Base-by-base conservation (phyloP, 164 flowering plant genomes). In the Warburgia ugandensis region DNA sequence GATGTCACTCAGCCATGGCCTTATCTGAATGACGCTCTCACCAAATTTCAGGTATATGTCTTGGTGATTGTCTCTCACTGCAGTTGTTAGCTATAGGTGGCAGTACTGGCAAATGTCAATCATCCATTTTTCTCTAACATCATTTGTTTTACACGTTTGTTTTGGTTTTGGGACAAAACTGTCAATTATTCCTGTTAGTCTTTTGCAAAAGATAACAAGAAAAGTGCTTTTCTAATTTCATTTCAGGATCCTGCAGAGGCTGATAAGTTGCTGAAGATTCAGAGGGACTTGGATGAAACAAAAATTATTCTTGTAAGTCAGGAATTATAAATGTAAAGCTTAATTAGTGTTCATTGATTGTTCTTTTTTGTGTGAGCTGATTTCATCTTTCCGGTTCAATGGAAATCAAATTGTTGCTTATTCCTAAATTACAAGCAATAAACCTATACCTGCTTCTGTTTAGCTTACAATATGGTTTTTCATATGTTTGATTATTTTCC, bases 191-290 rank as follows among this genome's bases (percentile, higher is more conserved):
- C 5, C 17, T 5, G 20, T 39, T 16, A 6, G 29, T 6, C 16
- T 26, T 45, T 26, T 12, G 17, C 16, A 12, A 3, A 26, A 13
- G 1, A 26, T 26, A 13, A 12, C 28, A 10, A 45, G 19, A 45
- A 26, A 2, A 26, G 29, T 39, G 14, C 29, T 53, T 12, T 29
- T 19, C 12, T 10, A 46, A 49, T 9, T 30, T 25, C 45, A 41
- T 2, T 61, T 41, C 71, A 94, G 97, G 99, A 89, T 51, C 99
- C 99, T 55, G 95, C 90, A 23, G 97, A 94, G 67, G 99, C 99
- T 64, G 99, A 94, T 62, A 94, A 89, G 77, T 68, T 94, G 65
- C 52, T 94, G 70, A 89, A 78, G 65, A 94, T 94, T 50, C 97
- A 94, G 66, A 77, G 88, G 65, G 96, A 94, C 54, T 73, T 94